Evolutionary conservation across 2,329 filamentous ascomycete genomes (phyloP).

Genomic region (Verticillium klebahnii): DNA sequence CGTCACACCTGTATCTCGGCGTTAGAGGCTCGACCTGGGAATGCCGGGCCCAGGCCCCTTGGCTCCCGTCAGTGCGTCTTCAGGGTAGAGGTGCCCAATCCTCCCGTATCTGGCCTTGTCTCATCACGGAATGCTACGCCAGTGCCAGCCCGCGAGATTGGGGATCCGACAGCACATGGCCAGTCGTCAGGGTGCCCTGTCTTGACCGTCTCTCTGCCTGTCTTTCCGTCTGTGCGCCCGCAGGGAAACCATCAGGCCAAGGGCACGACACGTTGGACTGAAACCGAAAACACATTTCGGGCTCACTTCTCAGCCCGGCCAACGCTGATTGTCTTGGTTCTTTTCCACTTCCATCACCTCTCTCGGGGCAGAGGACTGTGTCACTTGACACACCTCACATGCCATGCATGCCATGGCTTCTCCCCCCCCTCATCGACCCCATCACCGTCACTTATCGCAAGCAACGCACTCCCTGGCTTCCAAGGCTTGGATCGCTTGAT

Average conservation of each 20-base stretch:
- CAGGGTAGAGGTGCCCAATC: not conserved
- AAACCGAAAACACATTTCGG: not conserved
- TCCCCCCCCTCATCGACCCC: not conserved
- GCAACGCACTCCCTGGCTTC: not conserved
- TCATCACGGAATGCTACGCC: not conserved
- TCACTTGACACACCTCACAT: too few relatives aligned
- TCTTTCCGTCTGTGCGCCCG: not conserved
- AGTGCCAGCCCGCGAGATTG: not conserved
- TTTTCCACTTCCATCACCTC: not conserved
- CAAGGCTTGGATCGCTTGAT: not conserved
- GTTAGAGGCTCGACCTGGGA: not conserved
- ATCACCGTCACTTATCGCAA: not conserved
- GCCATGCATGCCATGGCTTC: too few relatives aligned
- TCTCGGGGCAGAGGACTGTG: not conserved
- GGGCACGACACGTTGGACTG: not conserved
- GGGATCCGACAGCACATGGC: not conserved
- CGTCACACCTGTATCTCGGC: not conserved
- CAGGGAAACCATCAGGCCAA: not conserved
- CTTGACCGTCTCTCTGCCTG: not conserved
- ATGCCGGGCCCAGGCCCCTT: not conserved
- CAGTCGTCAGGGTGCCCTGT: not conserved
- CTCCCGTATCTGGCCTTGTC: not conserved
- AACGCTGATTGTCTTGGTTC: not conserved
- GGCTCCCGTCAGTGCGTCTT: not conserved
- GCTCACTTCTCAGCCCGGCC: not conserved